Conservation (phyloP, 371 early-diverging fungal genomes). For the Saksenaea vasiformis region DNA sequence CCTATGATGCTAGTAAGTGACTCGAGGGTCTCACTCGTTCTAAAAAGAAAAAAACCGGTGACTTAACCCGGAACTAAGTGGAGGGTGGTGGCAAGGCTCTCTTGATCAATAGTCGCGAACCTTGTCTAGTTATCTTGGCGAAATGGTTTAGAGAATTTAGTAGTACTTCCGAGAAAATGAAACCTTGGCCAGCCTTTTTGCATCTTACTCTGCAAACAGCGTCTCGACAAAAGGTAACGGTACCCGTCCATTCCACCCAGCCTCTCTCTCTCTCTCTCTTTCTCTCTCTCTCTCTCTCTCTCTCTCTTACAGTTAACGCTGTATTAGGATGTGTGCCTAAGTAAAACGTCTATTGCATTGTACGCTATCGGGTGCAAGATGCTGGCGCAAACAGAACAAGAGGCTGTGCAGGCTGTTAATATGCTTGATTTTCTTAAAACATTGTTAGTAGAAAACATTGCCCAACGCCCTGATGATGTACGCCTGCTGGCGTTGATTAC, state of each 20-base stretch:
- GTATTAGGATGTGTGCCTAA: not conserved
- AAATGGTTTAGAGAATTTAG: not conserved
- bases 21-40: not conserved
- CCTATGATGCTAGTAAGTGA: not conserved
- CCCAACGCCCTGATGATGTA: not conserved
- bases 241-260: too few species aligned
- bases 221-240: not conserved
- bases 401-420: constrained; percentile 7
- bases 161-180: not conserved
- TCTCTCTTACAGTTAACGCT: not conserved
- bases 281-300: not conserved
- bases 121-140: not conserved
- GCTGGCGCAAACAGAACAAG: constrained; percentile 6
- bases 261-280: not conserved
- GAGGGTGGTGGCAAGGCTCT: not conserved
- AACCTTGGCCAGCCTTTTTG: not conserved
- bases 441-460: not conserved
- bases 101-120: not conserved
- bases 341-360: not conserved
- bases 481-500: constrained; percentile 7
- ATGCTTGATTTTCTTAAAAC: constrained; percentile 14
- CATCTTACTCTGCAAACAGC: not conserved
- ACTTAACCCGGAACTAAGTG: not conserved
- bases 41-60: not conserved
- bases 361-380: constrained; percentile 10